phyloP scores from a whole-genome alignment of 352 stramenopile species.

The Globisporangium heterothallicum region DNA sequence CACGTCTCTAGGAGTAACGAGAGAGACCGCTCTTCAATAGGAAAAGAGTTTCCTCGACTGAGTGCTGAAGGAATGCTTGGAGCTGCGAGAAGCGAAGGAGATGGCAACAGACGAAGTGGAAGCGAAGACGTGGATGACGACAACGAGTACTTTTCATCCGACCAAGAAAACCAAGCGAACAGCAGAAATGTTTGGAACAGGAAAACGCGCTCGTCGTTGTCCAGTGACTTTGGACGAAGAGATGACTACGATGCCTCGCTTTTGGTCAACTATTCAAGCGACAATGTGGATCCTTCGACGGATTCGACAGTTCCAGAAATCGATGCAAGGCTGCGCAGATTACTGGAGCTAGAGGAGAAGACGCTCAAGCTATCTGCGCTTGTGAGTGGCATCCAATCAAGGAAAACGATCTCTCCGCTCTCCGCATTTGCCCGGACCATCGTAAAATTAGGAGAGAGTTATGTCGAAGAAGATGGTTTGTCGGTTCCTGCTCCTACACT shows the following conservation, averaged over 20 bases:
- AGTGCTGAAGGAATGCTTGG: neutral
- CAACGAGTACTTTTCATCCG: neutral
- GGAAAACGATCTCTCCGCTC: neutral
- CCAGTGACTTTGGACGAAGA: neutral
- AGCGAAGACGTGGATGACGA: neutral
- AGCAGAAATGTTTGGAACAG: neutral
- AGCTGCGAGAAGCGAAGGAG: neutral
- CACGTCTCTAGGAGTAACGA: neutral
- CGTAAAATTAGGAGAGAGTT: neutral
- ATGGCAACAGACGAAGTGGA: neutral
- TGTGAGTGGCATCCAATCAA: slow-evolving; percentile 7
- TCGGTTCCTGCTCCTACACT: too few species aligned
- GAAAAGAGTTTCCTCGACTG: neutral
- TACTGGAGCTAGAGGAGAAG: slow-evolving; percentile 14
- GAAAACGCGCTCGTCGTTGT: neutral
- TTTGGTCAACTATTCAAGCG: neutral
- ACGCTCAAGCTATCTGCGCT: slow-evolving; percentile 5
- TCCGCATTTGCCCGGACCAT: neutral
- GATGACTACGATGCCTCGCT: slow-evolving; percentile 6
- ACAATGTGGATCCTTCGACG: neutral
- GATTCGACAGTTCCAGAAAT: neutral
- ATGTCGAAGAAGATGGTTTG: neutral
- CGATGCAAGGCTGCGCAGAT: neutral
- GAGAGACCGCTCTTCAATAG: neutral
- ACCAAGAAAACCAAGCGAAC: slow-evolving; percentile 10